A percentile compares a stretch with the other conserved stretches of the same genome.
Evolutionary conservation across 805 yeast genomes (phyloP).

Genomic region (Blastobotrys robertii): DNA sequence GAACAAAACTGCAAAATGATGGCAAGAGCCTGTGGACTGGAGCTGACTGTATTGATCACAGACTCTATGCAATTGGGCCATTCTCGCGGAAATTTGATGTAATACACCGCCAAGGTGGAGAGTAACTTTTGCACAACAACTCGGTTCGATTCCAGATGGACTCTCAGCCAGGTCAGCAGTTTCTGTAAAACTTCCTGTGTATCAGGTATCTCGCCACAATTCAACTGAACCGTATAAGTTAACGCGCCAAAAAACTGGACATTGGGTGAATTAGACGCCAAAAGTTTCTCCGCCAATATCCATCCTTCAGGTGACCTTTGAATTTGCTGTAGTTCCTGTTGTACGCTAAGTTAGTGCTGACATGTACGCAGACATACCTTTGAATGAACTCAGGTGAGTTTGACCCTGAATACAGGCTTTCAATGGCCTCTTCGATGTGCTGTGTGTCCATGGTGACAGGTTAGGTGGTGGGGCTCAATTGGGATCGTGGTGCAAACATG

Average conservation of each 20-base stretch:
- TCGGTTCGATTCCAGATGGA: constrained; percentile 8
- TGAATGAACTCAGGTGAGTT: constrained; percentile 3
- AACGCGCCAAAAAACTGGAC: constrained; percentile 70
- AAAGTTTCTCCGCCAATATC: constrained; percentile 44
- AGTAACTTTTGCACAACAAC: constrained; percentile 51
- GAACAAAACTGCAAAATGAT: too few species aligned
- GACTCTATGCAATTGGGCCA: constrained; percentile 31
- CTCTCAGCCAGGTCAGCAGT: constrained; percentile 16
- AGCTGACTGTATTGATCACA: constrained; percentile 9
- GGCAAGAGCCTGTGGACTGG: not conserved
- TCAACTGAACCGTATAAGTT: constrained; percentile 59
- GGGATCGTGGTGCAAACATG: too few species aligned
- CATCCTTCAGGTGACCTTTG: constrained; percentile 53
- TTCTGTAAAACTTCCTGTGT: constrained; percentile 9
- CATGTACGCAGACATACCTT: constrained; percentile 1
- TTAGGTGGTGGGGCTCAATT: too few species aligned
- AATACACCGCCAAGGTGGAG: constrained; percentile 44
- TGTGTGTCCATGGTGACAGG: not conserved
- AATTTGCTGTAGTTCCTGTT: constrained; percentile 44
- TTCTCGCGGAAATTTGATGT: constrained; percentile 28
- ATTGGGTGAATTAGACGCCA: constrained; percentile 27
- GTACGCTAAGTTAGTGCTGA: constrained; percentile 29
- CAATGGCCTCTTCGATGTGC: not conserved
- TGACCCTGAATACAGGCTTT: constrained; percentile 2
- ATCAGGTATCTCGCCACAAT: constrained; percentile 15